Evolutionary conservation across 306 rosid species (phyloP), one percentile per base, ranked within the genome.

Genomic region (Begonia peltatifolia): DNA sequence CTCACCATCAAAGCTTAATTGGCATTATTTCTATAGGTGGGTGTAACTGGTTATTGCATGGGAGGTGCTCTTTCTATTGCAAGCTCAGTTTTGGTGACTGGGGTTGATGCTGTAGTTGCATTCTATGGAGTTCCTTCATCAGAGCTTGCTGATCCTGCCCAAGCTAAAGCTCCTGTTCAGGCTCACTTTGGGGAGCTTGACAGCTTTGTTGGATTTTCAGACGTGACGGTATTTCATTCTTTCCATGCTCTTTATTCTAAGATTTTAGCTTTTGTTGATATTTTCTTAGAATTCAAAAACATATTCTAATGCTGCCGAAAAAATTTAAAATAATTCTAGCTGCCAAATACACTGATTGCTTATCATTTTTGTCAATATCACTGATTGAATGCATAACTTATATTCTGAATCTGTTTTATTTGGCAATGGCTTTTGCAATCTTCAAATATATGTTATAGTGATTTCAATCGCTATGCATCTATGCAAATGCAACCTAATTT

Each of bases 61-160:
- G 99, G 95, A 17, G 99, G 95, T 61, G 99, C 99, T 51, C 99
- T 90, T 17, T 70, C 99, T 23, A 81, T 90, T 67, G 99, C 99
- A 59, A 83, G 99, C 60, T 86, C 99, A 53, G 99, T 86, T 25
- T 74, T 90, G 76, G 76, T 80, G 36, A 81, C 94, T 25, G 68
- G 69, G 57, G 86, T 83, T 54, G 95, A 90, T 75, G 87, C 94
- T 65, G 92, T 63, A 57, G 95, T 90, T 64, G 88, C 94, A 55
- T 90, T 90, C 68, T 90, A 86, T 68, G 94, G 99, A 65, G 74
- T 81, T 55, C 94, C 94, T 65, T 63, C 99, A 11, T 66, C 92
- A 43, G 92, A 80, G 22, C 99, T 86, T 64, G 95, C 99, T 35
- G 99, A 90, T 63, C 95, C 95, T 71, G 70, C 88, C 53, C 72